Evolutionary conservation across 345 rosid genomes (phyloP), one percentile per base, ranked within the genome.

Genomic region (Fremontodendron californicum): DNA sequence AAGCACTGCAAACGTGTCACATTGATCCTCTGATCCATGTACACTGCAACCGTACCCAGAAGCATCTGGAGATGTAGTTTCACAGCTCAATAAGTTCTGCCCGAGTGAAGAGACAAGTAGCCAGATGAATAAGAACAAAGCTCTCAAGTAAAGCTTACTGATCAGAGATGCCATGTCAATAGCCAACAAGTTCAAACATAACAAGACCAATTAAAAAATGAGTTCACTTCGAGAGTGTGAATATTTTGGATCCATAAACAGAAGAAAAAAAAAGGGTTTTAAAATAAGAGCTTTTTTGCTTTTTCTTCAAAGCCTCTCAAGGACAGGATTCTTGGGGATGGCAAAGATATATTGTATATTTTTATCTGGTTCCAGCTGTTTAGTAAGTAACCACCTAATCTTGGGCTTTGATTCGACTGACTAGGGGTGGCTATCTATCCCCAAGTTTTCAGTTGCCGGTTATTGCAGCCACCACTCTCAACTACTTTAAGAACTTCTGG

Each of bases 1-100:
- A 74, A 94, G 84, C 66, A 89, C 73, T 4, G 85, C 96, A 66
- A 87, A 91, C 11, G 97, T 89, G 77, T 65, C 76, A 71, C 97
- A 87, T 48, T 37, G 78, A 83, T 79, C 77, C 80, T 73, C 75
- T 11, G 77, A 84, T 51, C 75, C 84, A 39, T 75, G 80, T 61
- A 76, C 65, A 37, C 80, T 74, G 76, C 96, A 89, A 73, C 73
- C 80, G 66, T 84, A 89, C 18, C 91, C 85, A 25, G 87, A 86
- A 78, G 88, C 89, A 78, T 86, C 82, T 11, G 90, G 62, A 74
- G 89, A 79, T 7, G 82, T 57, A 48, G 78, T 67, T 54, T 88
- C 80, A 78, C 97, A 88, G 88, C 88, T 87, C 27, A 77, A 76
- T 77, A 85, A 79, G 83, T 81, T 82, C 79, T 84, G 82, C 51